Conservation (phyloP, 2,329 filamentous ascomycete genomes). For the Pezicula rhizophila region DNA sequence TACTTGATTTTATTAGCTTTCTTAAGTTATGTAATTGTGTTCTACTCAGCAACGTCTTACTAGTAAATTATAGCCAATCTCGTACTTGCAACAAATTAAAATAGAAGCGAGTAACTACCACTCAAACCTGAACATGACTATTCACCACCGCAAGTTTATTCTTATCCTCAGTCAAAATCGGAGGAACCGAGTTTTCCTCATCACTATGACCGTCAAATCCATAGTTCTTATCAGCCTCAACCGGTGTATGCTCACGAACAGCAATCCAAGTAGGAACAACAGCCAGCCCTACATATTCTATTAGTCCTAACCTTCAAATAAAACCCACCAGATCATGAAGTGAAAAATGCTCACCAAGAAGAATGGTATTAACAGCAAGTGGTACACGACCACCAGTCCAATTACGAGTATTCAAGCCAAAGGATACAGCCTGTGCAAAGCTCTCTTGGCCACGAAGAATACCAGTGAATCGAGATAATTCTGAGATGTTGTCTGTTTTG, state of each 20-base stretch:
- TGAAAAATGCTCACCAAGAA: not conserved
- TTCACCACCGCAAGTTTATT: too few species aligned
- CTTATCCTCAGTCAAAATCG: too few species aligned
- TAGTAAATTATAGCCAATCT: too few species aligned
- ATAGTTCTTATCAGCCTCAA: slow-evolving; percentile 5
- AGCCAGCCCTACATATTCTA: slow-evolving; percentile 1
- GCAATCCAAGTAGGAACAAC: slow-evolving; percentile 8
- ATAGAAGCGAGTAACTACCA: too few species aligned
- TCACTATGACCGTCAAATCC: not conserved
- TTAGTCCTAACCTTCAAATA: not conserved
- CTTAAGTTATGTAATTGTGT: too few species aligned
- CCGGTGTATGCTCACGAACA: slow-evolving; percentile 4
- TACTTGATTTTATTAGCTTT: too few species aligned
- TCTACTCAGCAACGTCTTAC: too few species aligned
- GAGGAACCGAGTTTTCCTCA: slow-evolving; percentile 2
- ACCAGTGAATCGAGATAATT: slow-evolving; percentile 36
- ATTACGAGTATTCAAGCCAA: slow-evolving; percentile 35
- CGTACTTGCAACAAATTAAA: too few species aligned
- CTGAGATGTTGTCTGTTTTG: slow-evolving; percentile 50
- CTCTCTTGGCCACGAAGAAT: slow-evolving; percentile 39
- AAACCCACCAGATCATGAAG: not conserved
- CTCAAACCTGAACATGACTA: too few species aligned
- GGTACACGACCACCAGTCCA: slow-evolving; percentile 37
- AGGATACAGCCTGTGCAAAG: slow-evolving; percentile 37
- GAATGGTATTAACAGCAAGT: slow-evolving; percentile 30